These are phyloP conservation scores for Stemphylium vesicarium DNA, from an alignment of 2,329 filamentous ascomycete species.

Conservation along the genomic window DNA sequence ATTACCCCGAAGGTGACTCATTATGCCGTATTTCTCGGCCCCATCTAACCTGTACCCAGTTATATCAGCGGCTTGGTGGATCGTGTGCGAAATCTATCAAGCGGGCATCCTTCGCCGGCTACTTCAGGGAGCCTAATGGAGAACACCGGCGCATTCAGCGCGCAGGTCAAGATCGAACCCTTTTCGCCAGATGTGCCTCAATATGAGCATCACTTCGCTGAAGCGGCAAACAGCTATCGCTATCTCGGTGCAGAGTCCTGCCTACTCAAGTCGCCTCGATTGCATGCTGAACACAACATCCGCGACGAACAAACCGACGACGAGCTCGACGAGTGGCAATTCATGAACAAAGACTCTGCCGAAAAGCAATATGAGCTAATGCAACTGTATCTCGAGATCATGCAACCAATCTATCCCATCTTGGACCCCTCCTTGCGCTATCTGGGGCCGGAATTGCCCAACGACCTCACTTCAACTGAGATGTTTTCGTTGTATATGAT, in stretches of 20 bases:
- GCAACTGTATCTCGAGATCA: conserved; percentile 35
- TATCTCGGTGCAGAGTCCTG: conserved; percentile 46
- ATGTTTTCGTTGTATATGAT: conserved; percentile 45
- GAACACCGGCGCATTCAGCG: conserved; percentile 6
- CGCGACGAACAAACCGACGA: conserved; percentile 23
- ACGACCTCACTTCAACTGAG: conserved; percentile 34
- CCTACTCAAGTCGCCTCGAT: conserved; percentile 39
- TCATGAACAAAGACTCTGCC: conserved; percentile 31
- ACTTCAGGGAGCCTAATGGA: conserved; percentile 22
- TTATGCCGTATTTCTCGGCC: neutral
- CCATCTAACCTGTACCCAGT: conserved; percentile 27
- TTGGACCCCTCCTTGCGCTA: conserved; percentile 37
- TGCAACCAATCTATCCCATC: conserved; percentile 41
- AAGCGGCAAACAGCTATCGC: conserved; percentile 41
- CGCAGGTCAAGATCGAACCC: conserved; percentile 22
- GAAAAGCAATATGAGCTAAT: conserved; percentile 40
- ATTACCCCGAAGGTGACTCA: conserved; percentile 37
- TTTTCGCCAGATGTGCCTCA: conserved; percentile 22
- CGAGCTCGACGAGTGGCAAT: conserved; percentile 35
- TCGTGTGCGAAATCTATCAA: conserved; percentile 41
- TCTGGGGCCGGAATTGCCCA: conserved; percentile 28
- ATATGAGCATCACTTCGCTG: conserved; percentile 45
- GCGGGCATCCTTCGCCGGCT: conserved; percentile 26
- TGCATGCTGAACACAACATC: conserved; percentile 23
- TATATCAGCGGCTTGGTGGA: conserved; percentile 46